Base-by-base conservation (phyloP, 495 filamentous ascomycete genomes). In the Tuber aestivum region DNA sequence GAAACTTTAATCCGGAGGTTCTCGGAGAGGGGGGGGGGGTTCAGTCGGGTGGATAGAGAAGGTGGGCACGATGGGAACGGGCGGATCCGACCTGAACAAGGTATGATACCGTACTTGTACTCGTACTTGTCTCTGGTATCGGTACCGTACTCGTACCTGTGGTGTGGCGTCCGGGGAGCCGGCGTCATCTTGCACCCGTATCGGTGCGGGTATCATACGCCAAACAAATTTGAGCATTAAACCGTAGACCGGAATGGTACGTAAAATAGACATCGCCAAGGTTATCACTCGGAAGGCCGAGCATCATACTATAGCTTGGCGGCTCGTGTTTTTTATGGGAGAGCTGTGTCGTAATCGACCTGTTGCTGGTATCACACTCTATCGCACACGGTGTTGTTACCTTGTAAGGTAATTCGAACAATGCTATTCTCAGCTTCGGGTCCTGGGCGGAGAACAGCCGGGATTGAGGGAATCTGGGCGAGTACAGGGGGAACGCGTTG, bases 401-500 rank as follows among this genome's bases (percentile, higher is more conserved):
- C 27, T 18, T 65, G 27, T 14, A 35, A 14, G 27, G 27, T 20
- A 35, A 3, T 65, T 56, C 23, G n/a, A 35, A 65, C 14, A 65
- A 65, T 65, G 27, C 32, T 35, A 35, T 65, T 65, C 56, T 27
- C 56, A 35, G 27, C 56, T 18, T 65, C 27, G 16, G 56, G 27
- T 35, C 35, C 56, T 18, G 27, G 56, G 56, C 14, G 56, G 27
- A 35, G 14, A 65, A 27, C 27, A 35, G 21, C 45, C n/a, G 45
- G 45, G 45, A 48, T 48, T 48, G 45, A 48, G 6, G 56, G 48
- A 50, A 27, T 56, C 56, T 65, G 27, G 56, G 56, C 56, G 56
- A 65, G 56, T 65, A 20, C 56, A 65, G 56, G 56, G 56, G 35
- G 56, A 35, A 65, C 56, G 56, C 56, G 56, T 65, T 65, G 56